These are phyloP conservation scores for Vanrija sp. DNA, from an alignment of 1,284 basidiomycete genomes.

Conservation along the genomic window DNA sequence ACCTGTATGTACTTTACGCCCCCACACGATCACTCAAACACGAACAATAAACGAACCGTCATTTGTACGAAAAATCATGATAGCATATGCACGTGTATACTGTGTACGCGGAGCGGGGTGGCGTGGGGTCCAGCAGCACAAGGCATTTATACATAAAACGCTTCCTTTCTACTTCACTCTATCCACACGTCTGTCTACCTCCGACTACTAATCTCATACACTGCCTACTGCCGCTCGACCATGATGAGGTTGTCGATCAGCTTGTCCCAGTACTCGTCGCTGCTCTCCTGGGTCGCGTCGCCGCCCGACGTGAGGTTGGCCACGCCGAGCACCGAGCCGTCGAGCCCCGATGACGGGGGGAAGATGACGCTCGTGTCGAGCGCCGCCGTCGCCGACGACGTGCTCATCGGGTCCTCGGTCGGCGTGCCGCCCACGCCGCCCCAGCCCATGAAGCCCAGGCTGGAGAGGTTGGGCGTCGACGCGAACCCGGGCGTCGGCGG, in stretches of 20 bases:
- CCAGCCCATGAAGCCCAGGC: conserved; percentile 4
- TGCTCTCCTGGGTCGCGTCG: conserved; percentile 26
- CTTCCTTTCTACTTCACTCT: too few species aligned
- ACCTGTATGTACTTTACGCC: too few species aligned
- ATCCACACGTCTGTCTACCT: too few species aligned
- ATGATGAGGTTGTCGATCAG: conserved; percentile 35
- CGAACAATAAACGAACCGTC: too few species aligned
- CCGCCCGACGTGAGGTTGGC: conserved; percentile 3
- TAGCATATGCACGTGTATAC: too few species aligned
- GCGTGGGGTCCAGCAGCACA: too few species aligned
- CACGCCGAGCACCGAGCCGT: conserved; percentile 12
- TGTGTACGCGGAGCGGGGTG: too few species aligned
- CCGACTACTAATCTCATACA: too few species aligned
- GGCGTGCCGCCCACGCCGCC: not conserved
- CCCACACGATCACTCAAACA: too few species aligned
- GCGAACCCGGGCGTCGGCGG: not conserved
- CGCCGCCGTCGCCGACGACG: not conserved
- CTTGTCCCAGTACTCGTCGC: conserved; percentile 50
- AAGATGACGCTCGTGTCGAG: not conserved
- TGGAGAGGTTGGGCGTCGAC: not conserved
- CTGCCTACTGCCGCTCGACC: too few species aligned
- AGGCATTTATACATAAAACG: too few species aligned
- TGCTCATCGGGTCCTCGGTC: not conserved
- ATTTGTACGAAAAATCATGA: too few species aligned
- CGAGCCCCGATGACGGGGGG: conserved; percentile 7